Percentiles rank a stretch among this genome's conserved stretches.
These are phyloP conservation scores for Penicillium roqueforti DNA, from an alignment of 495 filamentous ascomycete genomes.

Conservation along the genomic window DNA sequence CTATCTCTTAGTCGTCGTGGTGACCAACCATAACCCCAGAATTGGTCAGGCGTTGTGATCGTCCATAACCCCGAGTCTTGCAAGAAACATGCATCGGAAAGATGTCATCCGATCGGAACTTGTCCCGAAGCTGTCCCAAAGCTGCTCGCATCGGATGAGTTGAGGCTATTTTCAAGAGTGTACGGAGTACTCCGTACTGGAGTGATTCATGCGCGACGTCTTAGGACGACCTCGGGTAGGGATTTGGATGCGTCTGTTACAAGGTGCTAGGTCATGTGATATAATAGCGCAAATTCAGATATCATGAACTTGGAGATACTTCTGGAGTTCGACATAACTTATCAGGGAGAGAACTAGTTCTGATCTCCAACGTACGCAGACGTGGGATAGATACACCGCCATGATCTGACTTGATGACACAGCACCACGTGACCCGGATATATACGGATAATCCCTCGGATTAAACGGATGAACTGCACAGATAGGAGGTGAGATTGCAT, in stretches of 20 bases:
- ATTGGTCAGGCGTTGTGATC: neutral
- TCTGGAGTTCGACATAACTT: too few relatives aligned
- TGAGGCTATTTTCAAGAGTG: neutral
- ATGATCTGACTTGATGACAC: neutral
- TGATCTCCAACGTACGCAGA: too few relatives aligned
- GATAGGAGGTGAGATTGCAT: neutral
- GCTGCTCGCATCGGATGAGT: neutral
- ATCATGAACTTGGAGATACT: too few relatives aligned
- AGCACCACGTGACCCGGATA: slow-evolving; percentile 22
- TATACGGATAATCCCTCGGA: slow-evolving; percentile 19
- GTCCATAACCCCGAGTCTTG: neutral
- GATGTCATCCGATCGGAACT: neutral
- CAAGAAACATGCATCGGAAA: neutral
- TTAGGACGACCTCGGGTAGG: too few relatives aligned
- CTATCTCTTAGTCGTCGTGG: neutral
- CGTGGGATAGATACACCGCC: too few relatives aligned
- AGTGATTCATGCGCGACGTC: too few relatives aligned
- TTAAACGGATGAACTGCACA: slow-evolving; percentile 13
- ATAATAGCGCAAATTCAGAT: too few relatives aligned
- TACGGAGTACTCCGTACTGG: too few relatives aligned
- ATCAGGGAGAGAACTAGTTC: too few relatives aligned
- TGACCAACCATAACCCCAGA: neutral
- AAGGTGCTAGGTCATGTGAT: too few relatives aligned
- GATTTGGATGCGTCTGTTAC: too few relatives aligned
- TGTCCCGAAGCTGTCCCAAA: neutral